Evolutionary conservation across 129 eudicot genomes (phyloP).

Genomic region (Centaurea solstitialis): DNA sequence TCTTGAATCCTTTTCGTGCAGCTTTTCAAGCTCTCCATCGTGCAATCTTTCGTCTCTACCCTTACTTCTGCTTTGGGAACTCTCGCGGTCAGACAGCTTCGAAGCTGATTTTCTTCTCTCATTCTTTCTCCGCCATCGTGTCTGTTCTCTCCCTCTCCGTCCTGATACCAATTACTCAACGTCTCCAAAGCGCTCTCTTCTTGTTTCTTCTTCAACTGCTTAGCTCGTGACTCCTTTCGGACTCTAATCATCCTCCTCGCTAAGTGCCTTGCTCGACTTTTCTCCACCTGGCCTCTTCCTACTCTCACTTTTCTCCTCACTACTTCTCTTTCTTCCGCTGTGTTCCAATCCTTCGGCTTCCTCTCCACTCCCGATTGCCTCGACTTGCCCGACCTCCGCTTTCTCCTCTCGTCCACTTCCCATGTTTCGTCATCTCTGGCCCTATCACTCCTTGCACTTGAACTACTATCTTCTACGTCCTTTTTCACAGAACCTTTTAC

Average conservation of each 20-base stretch:
- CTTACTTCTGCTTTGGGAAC: conserved; percentile 43
- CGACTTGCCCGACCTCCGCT: conserved; percentile 64
- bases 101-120: conserved; percentile 58
- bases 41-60: conserved; percentile 50
- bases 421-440: conserved; percentile 55
- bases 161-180: conserved; percentile 85
- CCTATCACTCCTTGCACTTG: conserved; percentile 53
- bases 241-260: conserved; percentile 78
- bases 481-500: conserved; percentile 45
- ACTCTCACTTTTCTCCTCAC: conserved; percentile 58
- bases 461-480: conserved; percentile 57
- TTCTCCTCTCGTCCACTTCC: conserved; percentile 69
- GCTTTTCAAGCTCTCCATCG: conserved; percentile 52
- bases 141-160: conserved; percentile 69
- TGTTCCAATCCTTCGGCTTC: conserved; percentile 65
- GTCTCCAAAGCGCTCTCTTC: conserved; percentile 78
- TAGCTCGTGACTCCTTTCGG: conserved; percentile 55
- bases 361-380: conserved; percentile 56
- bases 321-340: conserved; percentile 52
- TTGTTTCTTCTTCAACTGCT: conserved; percentile 62
- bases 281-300: conserved; percentile 69
- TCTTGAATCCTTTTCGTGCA: conserved; percentile 48
- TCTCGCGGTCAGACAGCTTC: conserved; percentile 50
- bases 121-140: conserved; percentile 60
- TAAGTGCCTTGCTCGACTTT: conserved; percentile 53